These are phyloP conservation scores for Neopestalotiopsis clavispora DNA, from an alignment of 2,329 filamentous ascomycete genomes.

Conservation along the genomic window DNA sequence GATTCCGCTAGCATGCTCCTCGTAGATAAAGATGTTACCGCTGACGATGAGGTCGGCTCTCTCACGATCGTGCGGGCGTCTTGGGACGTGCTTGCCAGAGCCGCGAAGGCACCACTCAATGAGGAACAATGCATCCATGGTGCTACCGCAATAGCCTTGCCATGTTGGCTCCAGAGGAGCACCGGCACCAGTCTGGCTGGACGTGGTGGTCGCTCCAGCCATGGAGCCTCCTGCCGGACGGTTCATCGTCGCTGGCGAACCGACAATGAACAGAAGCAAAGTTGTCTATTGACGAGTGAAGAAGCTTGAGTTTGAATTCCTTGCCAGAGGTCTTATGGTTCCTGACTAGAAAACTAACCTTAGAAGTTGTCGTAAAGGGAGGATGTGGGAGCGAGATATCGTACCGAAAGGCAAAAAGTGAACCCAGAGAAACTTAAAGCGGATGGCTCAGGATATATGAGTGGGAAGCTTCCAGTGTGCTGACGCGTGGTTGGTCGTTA, in stretches of 20 bases:
- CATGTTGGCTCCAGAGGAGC: constrained; percentile 66
- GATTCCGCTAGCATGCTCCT: constrained; percentile 88
- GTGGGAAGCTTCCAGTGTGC: neutral
- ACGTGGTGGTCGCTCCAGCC: constrained; percentile 6
- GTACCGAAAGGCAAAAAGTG: constrained; percentile 1
- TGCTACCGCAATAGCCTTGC: constrained; percentile 69
- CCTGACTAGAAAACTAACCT: constrained; percentile 12
- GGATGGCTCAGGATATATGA: neutral
- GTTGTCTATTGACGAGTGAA: constrained; percentile 18
- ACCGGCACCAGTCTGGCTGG: constrained; percentile 22
- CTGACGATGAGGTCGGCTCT: constrained; percentile 77
- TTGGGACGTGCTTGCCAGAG: constrained; percentile 74
- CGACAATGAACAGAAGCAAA: constrained; percentile 20
- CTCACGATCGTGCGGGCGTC: constrained; percentile 86
- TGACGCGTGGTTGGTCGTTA: constrained; percentile 3
- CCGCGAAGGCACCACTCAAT: constrained; percentile 81
- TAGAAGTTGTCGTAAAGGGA: constrained; percentile 5
- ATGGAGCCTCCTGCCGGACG: constrained; percentile 11
- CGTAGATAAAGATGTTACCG: constrained; percentile 89
- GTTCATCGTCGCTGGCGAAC: constrained; percentile 19
- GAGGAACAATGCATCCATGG: constrained; percentile 77
- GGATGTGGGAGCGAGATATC: neutral
- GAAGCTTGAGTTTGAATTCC: constrained; percentile 12
- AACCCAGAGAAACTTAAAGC: constrained; percentile 5
- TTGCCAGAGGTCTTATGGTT: constrained; percentile 9